Percentiles rank a stretch among this genome's conserved stretches.
Evolutionary conservation across 2,329 filamentous ascomycete genomes (phyloP).

Genomic region (Gnomoniopsis sp.): DNA sequence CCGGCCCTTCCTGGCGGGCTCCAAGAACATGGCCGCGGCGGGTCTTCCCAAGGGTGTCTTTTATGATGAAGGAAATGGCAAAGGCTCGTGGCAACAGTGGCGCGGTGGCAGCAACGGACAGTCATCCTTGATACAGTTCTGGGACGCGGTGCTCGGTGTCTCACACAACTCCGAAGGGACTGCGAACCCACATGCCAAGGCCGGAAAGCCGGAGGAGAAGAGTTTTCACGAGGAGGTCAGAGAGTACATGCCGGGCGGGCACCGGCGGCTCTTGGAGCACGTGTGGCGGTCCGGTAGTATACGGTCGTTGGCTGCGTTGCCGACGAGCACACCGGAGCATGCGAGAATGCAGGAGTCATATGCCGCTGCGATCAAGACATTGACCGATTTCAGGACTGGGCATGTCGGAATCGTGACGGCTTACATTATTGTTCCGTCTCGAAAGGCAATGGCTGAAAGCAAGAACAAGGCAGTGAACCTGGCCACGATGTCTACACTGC

Average conservation of each 20-base stretch:
- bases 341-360: constrained; percentile 47
- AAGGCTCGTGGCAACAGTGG: constrained; percentile 68
- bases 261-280: constrained; percentile 73
- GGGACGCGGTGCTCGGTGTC: constrained; percentile 81
- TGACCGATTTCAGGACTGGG: constrained; percentile 74
- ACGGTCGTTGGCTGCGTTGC: constrained; percentile 59
- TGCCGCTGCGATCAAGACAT: constrained; percentile 69
- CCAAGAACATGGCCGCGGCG: constrained; percentile 85
- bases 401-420: constrained; percentile 87
- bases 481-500: constrained; percentile 13
- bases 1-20: constrained; percentile 83
- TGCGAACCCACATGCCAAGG: constrained; percentile 23
- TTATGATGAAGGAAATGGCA: constrained; percentile 71
- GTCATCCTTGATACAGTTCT: constrained; percentile 88
- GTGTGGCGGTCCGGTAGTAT: constrained; percentile 71
- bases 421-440: constrained; percentile 82
- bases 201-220: constrained; percentile 7
- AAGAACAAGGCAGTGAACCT: constrained; percentile 24
- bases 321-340: constrained; percentile 49
- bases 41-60: constrained; percentile 80
- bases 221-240: constrained; percentile 67
- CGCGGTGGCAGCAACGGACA: constrained; percentile 94
- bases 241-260: constrained; percentile 84
- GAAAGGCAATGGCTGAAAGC: constrained; percentile 30
- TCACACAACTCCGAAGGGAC: constrained; percentile 59